Base-by-base conservation (phyloP, 2,329 filamentous ascomycete species). In the Metarhizium rileyi region DNA sequence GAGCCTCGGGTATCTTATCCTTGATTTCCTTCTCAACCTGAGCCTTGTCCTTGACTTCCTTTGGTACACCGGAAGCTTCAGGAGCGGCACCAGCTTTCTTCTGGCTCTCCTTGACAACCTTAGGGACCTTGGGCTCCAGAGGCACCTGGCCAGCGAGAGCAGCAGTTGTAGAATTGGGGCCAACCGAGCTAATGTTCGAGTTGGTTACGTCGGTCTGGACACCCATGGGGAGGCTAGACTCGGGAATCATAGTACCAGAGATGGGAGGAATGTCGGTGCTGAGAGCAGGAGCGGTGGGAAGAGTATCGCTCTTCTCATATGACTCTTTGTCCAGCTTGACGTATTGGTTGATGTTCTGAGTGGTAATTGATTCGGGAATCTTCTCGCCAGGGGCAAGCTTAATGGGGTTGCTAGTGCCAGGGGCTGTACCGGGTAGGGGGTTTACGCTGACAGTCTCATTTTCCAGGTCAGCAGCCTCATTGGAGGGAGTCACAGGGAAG, bases 251-350 rank as follows among this genome's bases (percentile, higher is more conserved):
- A 66, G 75, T 83, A 53, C 73, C 76, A 43, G 77, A 72, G 50
- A 83, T 67, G 9, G 75, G 72, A 27, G 81, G 78, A 33, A 83
- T 63, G 50, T 73, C 67, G 45, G 74, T 69, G 22, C 38, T 40
- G 28, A 45, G 18, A 48, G 50, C 20, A 46, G 44, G 47, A 48
- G 71, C 59, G 56, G 76, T 77, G 46, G 76, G 74, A 40, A 83
- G 67, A 50, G 82, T 77, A 61, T 86, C 86, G 55, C 83, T 82
- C 66, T 87, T 87, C 66, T 94, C 85, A 67, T 96, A 97, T 1
- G 88, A 91, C 57, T 83, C 87, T 66, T 89, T 78, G 65, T 96
- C 90, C 20, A 87, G 78, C 61, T 83, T 80, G 61, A 95, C 78
- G 46, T 89, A 84, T 52, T 72, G 72, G 64, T 87, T 84, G 58